Conservation (phyloP, 495 filamentous ascomycete species). For the Jackrogersella minutella region DNA sequence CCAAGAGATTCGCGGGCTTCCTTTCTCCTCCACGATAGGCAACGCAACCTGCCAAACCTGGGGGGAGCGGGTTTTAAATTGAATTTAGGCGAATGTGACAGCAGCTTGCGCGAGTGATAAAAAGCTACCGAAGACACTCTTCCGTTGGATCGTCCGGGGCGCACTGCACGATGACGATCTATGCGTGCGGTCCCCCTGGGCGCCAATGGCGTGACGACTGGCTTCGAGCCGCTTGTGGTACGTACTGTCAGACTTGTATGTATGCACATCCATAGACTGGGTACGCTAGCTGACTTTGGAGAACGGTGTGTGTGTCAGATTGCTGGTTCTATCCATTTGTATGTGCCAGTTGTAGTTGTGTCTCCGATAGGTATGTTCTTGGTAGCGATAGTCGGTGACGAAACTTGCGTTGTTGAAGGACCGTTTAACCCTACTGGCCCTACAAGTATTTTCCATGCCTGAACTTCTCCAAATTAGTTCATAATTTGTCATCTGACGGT, state of each 20-base stretch:
- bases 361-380: not conserved
- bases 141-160: constrained; percentile 30
- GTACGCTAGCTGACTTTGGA: not conserved
- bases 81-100: constrained; percentile 29
- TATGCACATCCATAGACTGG: not conserved
- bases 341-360: not conserved
- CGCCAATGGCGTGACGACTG: constrained; percentile 15
- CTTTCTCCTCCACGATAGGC: constrained; percentile 11
- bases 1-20: constrained; percentile 9
- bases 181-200: constrained; percentile 9
- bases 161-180: constrained; percentile 42
- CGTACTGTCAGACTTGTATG: not conserved
- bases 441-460: not conserved
- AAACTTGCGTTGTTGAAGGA: not conserved
- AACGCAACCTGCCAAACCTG: constrained; percentile 1
- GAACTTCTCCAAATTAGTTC: not conserved
- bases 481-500: not conserved
- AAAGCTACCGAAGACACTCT: constrained; percentile 30
- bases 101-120: constrained; percentile 1
- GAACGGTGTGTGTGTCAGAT: not conserved
- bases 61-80: constrained; percentile 14
- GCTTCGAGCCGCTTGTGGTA: not conserved
- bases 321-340: not conserved
- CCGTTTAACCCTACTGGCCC: not conserved
- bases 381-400: constrained; percentile 7